These are phyloP conservation scores for Colletotrichum chlorophyti DNA, from an alignment of 2,329 filamentous ascomycete species.

Conservation along the genomic window DNA sequence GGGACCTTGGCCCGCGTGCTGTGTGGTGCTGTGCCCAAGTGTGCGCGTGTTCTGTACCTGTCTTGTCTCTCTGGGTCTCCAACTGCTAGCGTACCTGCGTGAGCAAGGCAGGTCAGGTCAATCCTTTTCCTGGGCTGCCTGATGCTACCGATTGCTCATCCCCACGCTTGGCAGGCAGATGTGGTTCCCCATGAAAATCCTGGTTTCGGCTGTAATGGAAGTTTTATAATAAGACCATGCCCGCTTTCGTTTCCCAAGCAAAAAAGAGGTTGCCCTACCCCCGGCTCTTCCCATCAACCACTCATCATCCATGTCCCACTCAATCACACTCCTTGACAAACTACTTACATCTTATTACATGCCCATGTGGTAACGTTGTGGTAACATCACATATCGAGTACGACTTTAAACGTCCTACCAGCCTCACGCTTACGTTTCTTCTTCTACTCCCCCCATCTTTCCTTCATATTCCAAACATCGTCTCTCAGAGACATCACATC, in stretches of 20 bases:
- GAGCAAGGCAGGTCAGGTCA: background rate
- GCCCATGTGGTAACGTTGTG: slow-evolving; percentile 13
- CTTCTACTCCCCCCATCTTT: background rate
- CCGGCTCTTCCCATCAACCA: slow-evolving; percentile 7
- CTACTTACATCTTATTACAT: slow-evolving; percentile 5
- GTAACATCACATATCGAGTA: slow-evolving; percentile 8
- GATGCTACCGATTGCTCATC: slow-evolving; percentile 19
- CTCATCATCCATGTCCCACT: slow-evolving; percentile 13
- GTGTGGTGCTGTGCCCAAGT: slow-evolving; percentile 19
- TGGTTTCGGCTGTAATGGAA: slow-evolving; percentile 15
- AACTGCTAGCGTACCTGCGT: background rate
- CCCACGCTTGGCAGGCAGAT: slow-evolving; percentile 26
- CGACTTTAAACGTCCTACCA: background rate
- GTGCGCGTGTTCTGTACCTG: slow-evolving; percentile 15
- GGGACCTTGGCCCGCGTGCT: slow-evolving; percentile 25
- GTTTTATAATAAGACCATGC: slow-evolving; percentile 29
- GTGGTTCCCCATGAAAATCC: slow-evolving; percentile 13
- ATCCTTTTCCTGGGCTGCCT: background rate
- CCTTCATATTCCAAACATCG: background rate
- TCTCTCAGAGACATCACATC: background rate
- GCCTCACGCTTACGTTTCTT: slow-evolving; percentile 3
- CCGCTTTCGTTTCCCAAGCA: slow-evolving; percentile 16
- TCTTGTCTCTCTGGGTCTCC: slow-evolving; percentile 21
- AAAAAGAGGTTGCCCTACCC: slow-evolving; percentile 8
- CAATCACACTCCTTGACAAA: slow-evolving; percentile 20